phyloP scores from a whole-genome alignment of 192 early-diverging fungal genomes.

The Coemansia sp. region DNA sequence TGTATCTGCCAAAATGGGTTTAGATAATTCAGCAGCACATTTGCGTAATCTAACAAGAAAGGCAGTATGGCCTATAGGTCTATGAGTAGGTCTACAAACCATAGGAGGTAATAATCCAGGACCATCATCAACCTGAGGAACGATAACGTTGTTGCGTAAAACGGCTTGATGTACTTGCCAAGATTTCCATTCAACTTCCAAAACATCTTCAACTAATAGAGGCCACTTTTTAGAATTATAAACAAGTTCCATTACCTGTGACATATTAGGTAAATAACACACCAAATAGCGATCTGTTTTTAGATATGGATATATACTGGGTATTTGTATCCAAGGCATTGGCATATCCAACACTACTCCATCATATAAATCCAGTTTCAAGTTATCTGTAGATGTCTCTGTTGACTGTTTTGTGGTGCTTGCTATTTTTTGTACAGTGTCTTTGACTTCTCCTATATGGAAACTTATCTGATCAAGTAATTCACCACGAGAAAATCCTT shows the following conservation, averaged over 20 bases:
- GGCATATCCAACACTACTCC: constrained; percentile 43
- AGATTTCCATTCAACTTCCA: constrained; percentile 38
- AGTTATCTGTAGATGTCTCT: background rate
- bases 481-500: constrained; percentile 50
- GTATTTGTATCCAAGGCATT: constrained; percentile 41
- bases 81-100: constrained; percentile 53
- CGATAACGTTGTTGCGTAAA: constrained; percentile 20
- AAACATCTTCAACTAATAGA: constrained; percentile 32
- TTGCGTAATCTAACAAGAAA: constrained; percentile 55
- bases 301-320: constrained; percentile 12
- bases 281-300: constrained; percentile 29
- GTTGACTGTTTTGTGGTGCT: background rate
- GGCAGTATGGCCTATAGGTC: constrained; percentile 51
- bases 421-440: constrained; percentile 7
- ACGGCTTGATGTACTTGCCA: constrained; percentile 38
- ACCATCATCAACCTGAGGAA: constrained; percentile 3
- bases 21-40: background rate
- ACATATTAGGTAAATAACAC: constrained; percentile 46
- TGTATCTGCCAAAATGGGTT: background rate
- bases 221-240: constrained; percentile 14
- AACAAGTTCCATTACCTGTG: constrained; percentile 44
- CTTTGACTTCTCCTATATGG: constrained; percentile 31
- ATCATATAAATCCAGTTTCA: constrained; percentile 14
- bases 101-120: constrained; percentile 33
- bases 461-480: constrained; percentile 48